phyloP scores from a whole-genome alignment of 768 basidiomycete species.

The Kwoniella sp. region DNA sequence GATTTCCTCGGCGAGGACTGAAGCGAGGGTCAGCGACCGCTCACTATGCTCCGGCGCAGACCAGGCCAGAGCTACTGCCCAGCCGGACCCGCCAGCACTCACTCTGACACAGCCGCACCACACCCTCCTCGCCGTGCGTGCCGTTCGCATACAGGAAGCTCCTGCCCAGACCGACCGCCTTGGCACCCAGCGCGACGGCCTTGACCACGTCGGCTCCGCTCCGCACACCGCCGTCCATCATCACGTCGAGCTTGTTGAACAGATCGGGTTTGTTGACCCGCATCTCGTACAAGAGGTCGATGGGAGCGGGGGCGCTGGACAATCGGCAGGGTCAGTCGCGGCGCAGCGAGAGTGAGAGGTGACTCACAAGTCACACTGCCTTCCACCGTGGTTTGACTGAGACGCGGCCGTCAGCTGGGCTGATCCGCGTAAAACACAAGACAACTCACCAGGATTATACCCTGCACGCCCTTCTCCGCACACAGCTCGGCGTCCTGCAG shows the following conservation, averaged over 20 bases:
- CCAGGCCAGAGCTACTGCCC: background rate
- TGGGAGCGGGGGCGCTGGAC: constrained; percentile 47
- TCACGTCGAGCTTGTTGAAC: constrained; percentile 57
- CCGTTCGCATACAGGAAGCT: constrained; percentile 53
- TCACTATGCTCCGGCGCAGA: background rate
- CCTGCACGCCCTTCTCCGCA: constrained; percentile 77
- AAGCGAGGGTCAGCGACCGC: background rate
- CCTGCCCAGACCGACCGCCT: constrained; percentile 51
- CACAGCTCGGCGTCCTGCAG: constrained; percentile 76
- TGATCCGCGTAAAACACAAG: background rate
- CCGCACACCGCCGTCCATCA: constrained; percentile 77
- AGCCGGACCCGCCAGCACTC: constrained; percentile 10
- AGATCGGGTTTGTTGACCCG: constrained; percentile 69
- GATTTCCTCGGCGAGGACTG: constrained; percentile 47
- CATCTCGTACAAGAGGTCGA: constrained; percentile 66
- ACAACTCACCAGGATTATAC: constrained; percentile 62
- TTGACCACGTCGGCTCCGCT: constrained; percentile 87
- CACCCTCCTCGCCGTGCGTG: constrained; percentile 52
- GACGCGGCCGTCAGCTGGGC: background rate
- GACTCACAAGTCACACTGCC: constrained; percentile 52
- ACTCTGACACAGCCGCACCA: constrained; percentile 46
- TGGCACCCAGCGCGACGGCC: constrained; percentile 67
- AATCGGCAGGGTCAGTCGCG: background rate
- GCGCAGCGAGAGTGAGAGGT: background rate
- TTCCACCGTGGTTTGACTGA: constrained; percentile 81